Base-by-base conservation (phyloP, 306 rosid genomes). In the Lathyrus tuberosus region DNA sequence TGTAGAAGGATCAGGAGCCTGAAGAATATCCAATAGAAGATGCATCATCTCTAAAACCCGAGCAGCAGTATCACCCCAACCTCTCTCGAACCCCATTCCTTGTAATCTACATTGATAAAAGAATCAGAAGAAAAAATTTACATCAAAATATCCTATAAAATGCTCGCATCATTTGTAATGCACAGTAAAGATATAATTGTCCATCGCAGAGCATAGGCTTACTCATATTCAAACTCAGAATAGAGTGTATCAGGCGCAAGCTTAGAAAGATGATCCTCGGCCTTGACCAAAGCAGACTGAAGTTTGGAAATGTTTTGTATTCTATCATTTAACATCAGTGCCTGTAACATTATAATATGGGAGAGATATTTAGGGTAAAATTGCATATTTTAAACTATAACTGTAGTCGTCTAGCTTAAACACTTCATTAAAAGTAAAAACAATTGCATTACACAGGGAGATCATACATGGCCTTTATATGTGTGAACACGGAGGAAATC, bases 1-100 rank as follows among this genome's bases (percentile, higher is more conserved):
- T 0, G 86, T 79, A 77, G 95, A 85, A 65, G 98, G 98, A 74
- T 94, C 98, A 63, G 97, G 96, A 73, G 97, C 96, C 65, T 94
- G 97, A 81, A 94, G 91, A 71, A 84, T 88, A 76, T 94, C 98
- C 60, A 63, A 69, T 56, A 94, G 97, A 76, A 88, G 94, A 83
- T 84, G 88, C 86, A 94, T 84, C 85, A 75, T 88, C 82, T 81
- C 88, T 59, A 76, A 72, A 22, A 90, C 97, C 9, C 85, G 84
- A 14, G 54, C 82, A 35, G 93, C 94, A 20, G 81, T 85, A 69
- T 94, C 96, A 77, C 98, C 98, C 98, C 96, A 88, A 56, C 96
- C 98, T 73, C 78, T 85, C 80, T 90, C 97, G 35, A 94, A 94
- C 63, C 98, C 97, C 85, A 87, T 42, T 83, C 88, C 97, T 83